Evolutionary conservation across 352 stramenopile genomes (phyloP).

Genomic region (Globisporangium viniferum): DNA sequence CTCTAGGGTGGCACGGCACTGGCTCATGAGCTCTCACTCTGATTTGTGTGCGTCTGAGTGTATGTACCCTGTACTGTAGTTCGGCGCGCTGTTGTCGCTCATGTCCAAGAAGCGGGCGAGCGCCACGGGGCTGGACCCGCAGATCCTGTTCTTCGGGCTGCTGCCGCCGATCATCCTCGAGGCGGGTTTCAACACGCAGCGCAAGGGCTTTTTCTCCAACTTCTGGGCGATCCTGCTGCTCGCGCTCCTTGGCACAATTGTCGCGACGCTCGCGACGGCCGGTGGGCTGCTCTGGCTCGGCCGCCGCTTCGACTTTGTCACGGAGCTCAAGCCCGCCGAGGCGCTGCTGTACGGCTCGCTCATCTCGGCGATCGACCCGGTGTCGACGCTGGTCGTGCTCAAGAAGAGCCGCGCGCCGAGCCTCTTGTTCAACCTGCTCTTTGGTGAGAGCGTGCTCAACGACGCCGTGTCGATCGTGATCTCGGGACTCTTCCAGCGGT

Average conservation of each 20-base stretch:
- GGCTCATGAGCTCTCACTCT: background rate
- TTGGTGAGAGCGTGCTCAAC: constrained; percentile 88
- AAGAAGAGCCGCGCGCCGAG: constrained; percentile 41
- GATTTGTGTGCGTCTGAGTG: too few relatives aligned
- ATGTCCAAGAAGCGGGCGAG: constrained; percentile 27
- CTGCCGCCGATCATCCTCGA: constrained; percentile 67
- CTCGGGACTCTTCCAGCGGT: constrained; percentile 48
- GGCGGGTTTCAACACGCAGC: constrained; percentile 60
- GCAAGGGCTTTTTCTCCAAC: constrained; percentile 55
- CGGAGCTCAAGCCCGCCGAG: constrained; percentile 53
- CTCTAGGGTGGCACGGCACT: background rate
- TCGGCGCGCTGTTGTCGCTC: constrained; percentile 24
- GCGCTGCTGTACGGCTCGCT: constrained; percentile 74
- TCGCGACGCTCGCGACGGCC: constrained; percentile 48
- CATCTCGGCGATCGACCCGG: constrained; percentile 82
- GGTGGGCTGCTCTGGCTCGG: constrained; percentile 39
- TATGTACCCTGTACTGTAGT: constrained; percentile 13
- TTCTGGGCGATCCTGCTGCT: constrained; percentile 40
- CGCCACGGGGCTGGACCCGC: constrained; percentile 36
- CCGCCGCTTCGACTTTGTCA: constrained; percentile 24
- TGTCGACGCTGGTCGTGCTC: constrained; percentile 76
- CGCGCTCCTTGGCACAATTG: constrained; percentile 44
- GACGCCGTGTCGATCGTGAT: constrained; percentile 61
- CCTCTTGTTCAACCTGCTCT: constrained; percentile 84
- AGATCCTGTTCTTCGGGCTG: constrained; percentile 57